Conservation (phyloP, 257 asterid species). For the Solanum virginianum region DNA sequence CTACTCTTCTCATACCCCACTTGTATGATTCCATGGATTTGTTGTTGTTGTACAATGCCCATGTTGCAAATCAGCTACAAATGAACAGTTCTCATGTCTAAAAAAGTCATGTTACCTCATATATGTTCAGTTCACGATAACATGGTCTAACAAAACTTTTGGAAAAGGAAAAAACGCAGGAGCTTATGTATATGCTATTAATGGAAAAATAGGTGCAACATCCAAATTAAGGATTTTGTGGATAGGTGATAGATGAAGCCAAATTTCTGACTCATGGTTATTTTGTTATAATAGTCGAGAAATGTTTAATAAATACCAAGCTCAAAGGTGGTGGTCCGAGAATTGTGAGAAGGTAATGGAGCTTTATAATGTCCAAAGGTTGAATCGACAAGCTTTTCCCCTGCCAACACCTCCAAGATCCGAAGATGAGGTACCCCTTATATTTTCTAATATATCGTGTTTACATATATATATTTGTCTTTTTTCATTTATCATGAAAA, state of each 20-base stretch:
- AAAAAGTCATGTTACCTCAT: not conserved
- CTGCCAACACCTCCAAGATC: constrained; percentile 74
- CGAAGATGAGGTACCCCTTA: constrained; percentile 38
- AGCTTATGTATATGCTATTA: not conserved
- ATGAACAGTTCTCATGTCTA: not conserved
- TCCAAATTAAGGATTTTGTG: not conserved
- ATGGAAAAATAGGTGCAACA: not conserved
- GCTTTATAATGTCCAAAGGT: constrained; percentile 77
- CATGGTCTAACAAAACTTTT: not conserved
- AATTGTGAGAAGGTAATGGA: constrained; percentile 83
- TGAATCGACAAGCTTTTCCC: constrained; percentile 75
- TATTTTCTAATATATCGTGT: not conserved
- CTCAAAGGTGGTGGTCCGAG: constrained; percentile 97
- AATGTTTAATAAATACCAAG: constrained; percentile 88
- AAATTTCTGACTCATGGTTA: not conserved
- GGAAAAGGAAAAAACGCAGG: not conserved
- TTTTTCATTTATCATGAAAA: not conserved
- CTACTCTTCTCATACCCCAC: no score
- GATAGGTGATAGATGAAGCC: not conserved
- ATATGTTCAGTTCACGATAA: not conserved
- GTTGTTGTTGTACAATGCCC: not conserved
- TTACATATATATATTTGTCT: not conserved
- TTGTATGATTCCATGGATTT: no score
- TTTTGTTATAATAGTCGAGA: constrained; percentile 48
- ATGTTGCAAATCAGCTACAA: not conserved